Evolutionary conservation across 345 rosid species (phyloP).

Genomic region (Moricandia arvensis): DNA sequence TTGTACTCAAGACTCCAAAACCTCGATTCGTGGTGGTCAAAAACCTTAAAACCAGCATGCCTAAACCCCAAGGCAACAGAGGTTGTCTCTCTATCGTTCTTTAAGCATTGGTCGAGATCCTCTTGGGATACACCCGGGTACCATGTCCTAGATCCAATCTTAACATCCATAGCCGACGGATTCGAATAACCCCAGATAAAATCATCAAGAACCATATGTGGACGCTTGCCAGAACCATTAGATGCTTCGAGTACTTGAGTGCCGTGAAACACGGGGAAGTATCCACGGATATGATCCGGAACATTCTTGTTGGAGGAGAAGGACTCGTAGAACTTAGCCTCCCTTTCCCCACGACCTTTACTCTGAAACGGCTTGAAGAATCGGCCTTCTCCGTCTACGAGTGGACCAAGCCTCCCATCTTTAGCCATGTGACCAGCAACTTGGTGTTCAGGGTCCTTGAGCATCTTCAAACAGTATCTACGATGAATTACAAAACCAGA

Average conservation of each 20-base stretch:
- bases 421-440: conserved; percentile 84
- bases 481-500: not conserved
- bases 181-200: conserved; percentile 33
- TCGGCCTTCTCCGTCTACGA: conserved; percentile 65
- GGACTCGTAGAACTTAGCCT: conserved; percentile 61
- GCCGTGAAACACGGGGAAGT: conserved; percentile 66
- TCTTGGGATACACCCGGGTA: conserved; percentile 66
- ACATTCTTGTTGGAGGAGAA: conserved; percentile 52
- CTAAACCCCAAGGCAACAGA: conserved; percentile 65
- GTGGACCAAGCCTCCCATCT: conserved; percentile 70
- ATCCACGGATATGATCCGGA: conserved; percentile 58
- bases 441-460: conserved; percentile 84
- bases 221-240: conserved; percentile 65
- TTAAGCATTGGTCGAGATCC: conserved; percentile 54
- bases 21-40: conserved; percentile 43
- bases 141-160: conserved; percentile 96
- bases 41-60: conserved; percentile 64
- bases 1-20: conserved; percentile 65
- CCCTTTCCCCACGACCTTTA: conserved; percentile 60
- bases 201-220: conserved; percentile 62
- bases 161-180: conserved; percentile 76
- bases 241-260: conserved; percentile 68
- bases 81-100: conserved; percentile 62
- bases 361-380: conserved; percentile 88
- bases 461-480: conserved; percentile 42